Base-by-base conservation (phyloP, 768 basidiomycete species). In the Boletellus sp. region DNA sequence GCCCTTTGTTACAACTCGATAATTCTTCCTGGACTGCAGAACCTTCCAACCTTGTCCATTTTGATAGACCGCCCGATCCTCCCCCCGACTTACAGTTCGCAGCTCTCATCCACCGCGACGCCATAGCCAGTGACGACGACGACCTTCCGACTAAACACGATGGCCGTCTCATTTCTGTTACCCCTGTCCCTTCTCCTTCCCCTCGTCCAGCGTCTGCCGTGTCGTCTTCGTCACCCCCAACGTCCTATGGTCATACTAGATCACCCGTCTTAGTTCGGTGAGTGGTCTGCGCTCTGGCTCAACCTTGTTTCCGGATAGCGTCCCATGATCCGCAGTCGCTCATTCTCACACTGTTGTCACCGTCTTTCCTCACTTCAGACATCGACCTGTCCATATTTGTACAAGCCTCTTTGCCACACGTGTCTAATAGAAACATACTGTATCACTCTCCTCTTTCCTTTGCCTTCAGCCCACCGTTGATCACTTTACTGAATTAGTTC, bases 1-100 rank as follows among this genome's bases (percentile, higher is more conserved):
- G 66, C 15, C 67, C 63, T 48, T 54, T 67, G 49, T 47, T 67
- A 65, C 65, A 61, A n/a, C 59, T 66, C 12, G 61, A 68, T 65
- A 57, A 67, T 55, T 63, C 66, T 3, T 51, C 62, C 41, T 58
- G 57, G 56, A 32, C 48, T 33, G 43, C 42, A 20, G 59, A 61
- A 45, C 53, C 44, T 9, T 39, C 52, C n/a, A 23, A 11, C 20
- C 13, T 51, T 16, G 45, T 42, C 36, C 43, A 39, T 17, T 46
- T 46, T 15, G 45, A 59, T 42, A 52, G 42, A 45, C 52, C 43
- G 11, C 42, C 53, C 16, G 52, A 57, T 22, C 26, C 42, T 20
- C 53, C 52, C 13, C 22, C 50, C 39, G 16, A 37, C 48, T 16
- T 35, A 28, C 57, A 49, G 42, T 56, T 46, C 49, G 32, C 42